Evolutionary conservation across 2,329 filamentous ascomycete genomes (phyloP).

Genomic region (Colletotrichum magnum): DNA sequence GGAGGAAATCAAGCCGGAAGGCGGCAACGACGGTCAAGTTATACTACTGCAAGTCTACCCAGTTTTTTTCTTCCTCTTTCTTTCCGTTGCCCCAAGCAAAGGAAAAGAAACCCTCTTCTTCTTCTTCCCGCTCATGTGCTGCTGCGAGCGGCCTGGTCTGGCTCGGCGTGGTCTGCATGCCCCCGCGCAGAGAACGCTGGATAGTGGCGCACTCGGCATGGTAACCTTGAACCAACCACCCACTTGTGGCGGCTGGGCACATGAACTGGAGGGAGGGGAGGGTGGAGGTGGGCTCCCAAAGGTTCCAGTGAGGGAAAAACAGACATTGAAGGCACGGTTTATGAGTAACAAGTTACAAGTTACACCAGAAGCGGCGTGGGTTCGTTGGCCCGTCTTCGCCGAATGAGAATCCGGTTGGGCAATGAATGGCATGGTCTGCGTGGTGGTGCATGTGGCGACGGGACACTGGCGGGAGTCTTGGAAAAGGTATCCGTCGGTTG

Average conservation of each 20-base stretch:
- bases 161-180: too few relatives aligned
- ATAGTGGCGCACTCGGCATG: background rate
- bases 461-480: constrained; percentile 11
- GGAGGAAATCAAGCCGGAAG: constrained; percentile 15
- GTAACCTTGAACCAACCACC: constrained; percentile 21
- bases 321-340: background rate
- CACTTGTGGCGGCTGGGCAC: constrained; percentile 5
- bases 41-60: constrained; percentile 27
- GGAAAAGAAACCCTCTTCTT: too few relatives aligned
- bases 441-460: constrained; percentile 29
- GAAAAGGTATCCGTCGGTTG: background rate
- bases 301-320: constrained; percentile 4
- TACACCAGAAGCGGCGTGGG: constrained; percentile 9
- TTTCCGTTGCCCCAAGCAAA: too few relatives aligned
- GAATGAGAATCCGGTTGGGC: constrained; percentile 7
- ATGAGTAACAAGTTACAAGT: background rate
- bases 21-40: constrained; percentile 27
- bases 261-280: background rate
- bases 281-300: too few relatives aligned
- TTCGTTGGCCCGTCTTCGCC: background rate
- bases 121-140: too few relatives aligned
- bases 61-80: background rate
- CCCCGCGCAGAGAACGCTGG: too few relatives aligned
- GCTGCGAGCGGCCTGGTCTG: too few relatives aligned
- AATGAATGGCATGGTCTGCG: constrained; percentile 16